A percentile compares a stretch with the other conserved stretches of the same genome.
Evolutionary conservation across 2,329 filamentous ascomycete species (phyloP).

Genomic region (Pseudogymnoascus sp.): DNA sequence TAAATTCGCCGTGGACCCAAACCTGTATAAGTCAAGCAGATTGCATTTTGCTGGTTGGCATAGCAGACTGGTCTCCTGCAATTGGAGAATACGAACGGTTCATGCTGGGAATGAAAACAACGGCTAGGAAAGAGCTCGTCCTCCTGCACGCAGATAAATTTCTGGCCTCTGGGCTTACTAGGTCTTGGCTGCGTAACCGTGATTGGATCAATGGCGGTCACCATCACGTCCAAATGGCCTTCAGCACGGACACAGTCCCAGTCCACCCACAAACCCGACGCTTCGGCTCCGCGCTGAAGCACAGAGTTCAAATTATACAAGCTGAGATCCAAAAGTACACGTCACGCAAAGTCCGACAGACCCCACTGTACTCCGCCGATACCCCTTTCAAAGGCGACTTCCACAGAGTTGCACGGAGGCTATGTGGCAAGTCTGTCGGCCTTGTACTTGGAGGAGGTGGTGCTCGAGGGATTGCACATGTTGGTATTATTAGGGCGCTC

Average conservation of each 20-base stretch:
- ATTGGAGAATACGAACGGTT: slow-evolving; percentile 97
- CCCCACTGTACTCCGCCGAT: slow-evolving; percentile 81
- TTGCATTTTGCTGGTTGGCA: slow-evolving; percentile 84
- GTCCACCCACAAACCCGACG: slow-evolving; percentile 67
- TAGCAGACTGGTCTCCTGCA: slow-evolving; percentile 80
- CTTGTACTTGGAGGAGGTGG: slow-evolving; percentile 91
- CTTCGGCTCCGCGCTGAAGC: slow-evolving; percentile 79
- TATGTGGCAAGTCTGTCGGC: slow-evolving; percentile 91
- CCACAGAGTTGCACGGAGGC: slow-evolving; percentile 76
- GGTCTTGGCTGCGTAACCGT: slow-evolving; percentile 83
- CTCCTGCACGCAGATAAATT: slow-evolving; percentile 84
- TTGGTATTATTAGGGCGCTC: slow-evolving; percentile 88
- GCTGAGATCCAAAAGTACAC: slow-evolving; percentile 99
- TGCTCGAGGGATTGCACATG: slow-evolving; percentile 82
- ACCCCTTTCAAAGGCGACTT: slow-evolving; percentile 95
- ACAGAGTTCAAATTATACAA: slow-evolving; percentile 87
- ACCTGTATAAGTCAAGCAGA: slow-evolving; percentile 96
- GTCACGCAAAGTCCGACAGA: slow-evolving; percentile 80
- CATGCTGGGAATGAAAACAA: slow-evolving; percentile 93
- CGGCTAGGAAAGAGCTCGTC: slow-evolving; percentile 85
- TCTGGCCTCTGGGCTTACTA: slow-evolving; percentile 73
- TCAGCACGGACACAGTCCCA: slow-evolving; percentile 67
- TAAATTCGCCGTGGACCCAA: slow-evolving; percentile 96
- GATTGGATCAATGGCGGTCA: slow-evolving; percentile 98
- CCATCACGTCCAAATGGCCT: slow-evolving; percentile 94